Percentiles rank a stretch among this genome's conserved stretches.
These are phyloP conservation scores for Soucietia sequanensis DNA, from an alignment of 805 yeast genomes.

Conservation along the genomic window DNA sequence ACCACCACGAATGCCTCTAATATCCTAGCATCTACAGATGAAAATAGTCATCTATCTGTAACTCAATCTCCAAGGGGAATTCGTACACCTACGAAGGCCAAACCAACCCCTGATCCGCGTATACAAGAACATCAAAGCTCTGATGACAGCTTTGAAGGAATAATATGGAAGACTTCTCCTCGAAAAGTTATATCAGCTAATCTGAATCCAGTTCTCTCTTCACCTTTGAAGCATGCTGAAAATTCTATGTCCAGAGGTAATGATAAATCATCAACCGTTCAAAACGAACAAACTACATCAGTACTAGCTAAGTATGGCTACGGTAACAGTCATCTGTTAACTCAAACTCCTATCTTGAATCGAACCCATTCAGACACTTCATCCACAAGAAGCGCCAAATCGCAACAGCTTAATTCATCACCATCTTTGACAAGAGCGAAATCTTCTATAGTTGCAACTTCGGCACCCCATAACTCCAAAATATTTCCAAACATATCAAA, in stretches of 20 bases:
- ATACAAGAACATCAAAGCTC: slow-evolving; percentile 35
- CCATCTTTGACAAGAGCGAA: slow-evolving; percentile 39
- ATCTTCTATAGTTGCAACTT: slow-evolving; percentile 29
- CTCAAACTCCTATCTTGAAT: slow-evolving; percentile 34
- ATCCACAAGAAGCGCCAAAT: slow-evolving; percentile 10
- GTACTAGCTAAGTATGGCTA: slow-evolving; percentile 44
- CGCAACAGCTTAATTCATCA: slow-evolving; percentile 18
- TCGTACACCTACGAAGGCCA: background rate
- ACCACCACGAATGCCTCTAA: background rate
- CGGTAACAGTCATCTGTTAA: slow-evolving; percentile 26
- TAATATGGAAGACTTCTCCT: slow-evolving; percentile 45
- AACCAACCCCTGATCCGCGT: slow-evolving; percentile 2
- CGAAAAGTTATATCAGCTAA: slow-evolving; percentile 12
- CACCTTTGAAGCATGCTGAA: no score
- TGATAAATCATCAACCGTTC: slow-evolving; percentile 17
- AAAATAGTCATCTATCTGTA: no score
- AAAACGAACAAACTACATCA: slow-evolving; percentile 34
- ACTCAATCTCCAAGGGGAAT: background rate
- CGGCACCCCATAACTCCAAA: slow-evolving; percentile 18
- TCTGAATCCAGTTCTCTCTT: slow-evolving; percentile 30
- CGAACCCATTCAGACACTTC: slow-evolving; percentile 33
- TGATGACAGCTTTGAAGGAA: slow-evolving; percentile 45
- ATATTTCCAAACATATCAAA: slow-evolving; percentile 39
- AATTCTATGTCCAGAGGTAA: no score
- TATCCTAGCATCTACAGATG: no score